Evolutionary conservation across 331 rosid genomes (phyloP), one percentile per base, ranked within the genome.

Genomic region (Pyracantha coccinea): DNA sequence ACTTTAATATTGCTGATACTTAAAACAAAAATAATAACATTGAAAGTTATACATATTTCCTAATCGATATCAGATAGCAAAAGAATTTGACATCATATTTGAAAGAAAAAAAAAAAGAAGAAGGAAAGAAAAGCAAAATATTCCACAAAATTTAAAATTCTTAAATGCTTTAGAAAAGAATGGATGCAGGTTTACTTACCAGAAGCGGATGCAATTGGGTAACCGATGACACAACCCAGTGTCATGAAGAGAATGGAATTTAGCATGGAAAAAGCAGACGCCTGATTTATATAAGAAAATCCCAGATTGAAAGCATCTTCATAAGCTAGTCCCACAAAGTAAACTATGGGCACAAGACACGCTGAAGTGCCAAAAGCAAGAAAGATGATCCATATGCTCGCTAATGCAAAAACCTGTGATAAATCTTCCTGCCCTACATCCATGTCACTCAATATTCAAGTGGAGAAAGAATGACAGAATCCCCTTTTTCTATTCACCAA

Each of bases 391-490:
- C 99, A 95, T 69, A 89, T 74, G 86, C 97, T 86, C 23, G 93
- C 97, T 74, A 95, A 85, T 50, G 92, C 86, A 67, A 86, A 83
- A 85, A 78, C 95, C 97, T 89, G 94, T 57, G 99, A 90, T 71
- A 84, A 62, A 79, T 95, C 99, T 86, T 85, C 97, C 99, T 95
- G 99, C 97, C 97, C 97, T 94, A 94, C 99, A 87, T 80, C 89
- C 99, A 89, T 81, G 88, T 82, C 95, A 82, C 79, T 85, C 89
- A 89, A 87, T 89, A 87, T 81, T 86, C 79, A 83, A 86, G 88
- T 6, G 80, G 79, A 83, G 86, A 73, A 75, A 70, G 57, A 71
- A 69, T 53, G 57, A 71, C 55, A 50, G 52, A 70, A 75, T 4
- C 25, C 57, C 23, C 29, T 44, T 5, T 29, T 35, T 11, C 28